These are phyloP conservation scores for Colletotrichum viniferum DNA, from an alignment of 2,329 filamentous ascomycete genomes.

Conservation along the genomic window DNA sequence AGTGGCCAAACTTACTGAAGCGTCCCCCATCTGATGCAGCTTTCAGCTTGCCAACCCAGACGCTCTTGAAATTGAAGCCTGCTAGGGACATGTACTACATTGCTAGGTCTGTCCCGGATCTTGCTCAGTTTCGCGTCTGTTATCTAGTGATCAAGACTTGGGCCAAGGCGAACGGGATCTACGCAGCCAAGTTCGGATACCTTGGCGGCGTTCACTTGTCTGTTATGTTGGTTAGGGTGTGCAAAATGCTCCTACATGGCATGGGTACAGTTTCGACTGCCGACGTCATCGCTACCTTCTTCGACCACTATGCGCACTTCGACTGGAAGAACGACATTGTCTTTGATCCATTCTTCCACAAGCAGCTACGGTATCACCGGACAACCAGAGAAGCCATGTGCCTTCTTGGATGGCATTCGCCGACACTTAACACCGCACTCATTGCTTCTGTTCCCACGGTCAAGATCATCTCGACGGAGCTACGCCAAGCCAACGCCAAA, in stretches of 20 bases:
- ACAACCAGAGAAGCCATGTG: conserved; percentile 65
- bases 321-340: conserved; percentile 61
- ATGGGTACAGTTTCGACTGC: conserved; percentile 43
- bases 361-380: conserved; percentile 54
- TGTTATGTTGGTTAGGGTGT: conserved; percentile 63
- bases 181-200: conserved; percentile 68
- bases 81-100: conserved; percentile 67
- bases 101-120: conserved; percentile 62
- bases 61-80: conserved; percentile 67
- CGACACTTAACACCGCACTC: conserved; percentile 63
- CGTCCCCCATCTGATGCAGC: conserved; percentile 54
- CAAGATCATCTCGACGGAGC: conserved; percentile 53
- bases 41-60: conserved; percentile 60
- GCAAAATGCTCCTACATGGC: conserved; percentile 54
- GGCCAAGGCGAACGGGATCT: conserved; percentile 66
- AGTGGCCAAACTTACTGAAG: conserved; percentile 51
- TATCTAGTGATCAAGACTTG: conserved; percentile 66
- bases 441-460: conserved; percentile 59
- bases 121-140: conserved; percentile 60
- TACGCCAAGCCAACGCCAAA: conserved; percentile 48
- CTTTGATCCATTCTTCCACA: conserved; percentile 66
- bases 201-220: conserved; percentile 70
- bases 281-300: conserved; percentile 64
- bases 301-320: conserved; percentile 64
- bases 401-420: conserved; percentile 66